Percentiles rank a stretch among this genome's conserved stretches.
phyloP scores from a whole-genome alignment of 2,329 filamentous ascomycete species.

The Pseudogymnoascus sp. region DNA sequence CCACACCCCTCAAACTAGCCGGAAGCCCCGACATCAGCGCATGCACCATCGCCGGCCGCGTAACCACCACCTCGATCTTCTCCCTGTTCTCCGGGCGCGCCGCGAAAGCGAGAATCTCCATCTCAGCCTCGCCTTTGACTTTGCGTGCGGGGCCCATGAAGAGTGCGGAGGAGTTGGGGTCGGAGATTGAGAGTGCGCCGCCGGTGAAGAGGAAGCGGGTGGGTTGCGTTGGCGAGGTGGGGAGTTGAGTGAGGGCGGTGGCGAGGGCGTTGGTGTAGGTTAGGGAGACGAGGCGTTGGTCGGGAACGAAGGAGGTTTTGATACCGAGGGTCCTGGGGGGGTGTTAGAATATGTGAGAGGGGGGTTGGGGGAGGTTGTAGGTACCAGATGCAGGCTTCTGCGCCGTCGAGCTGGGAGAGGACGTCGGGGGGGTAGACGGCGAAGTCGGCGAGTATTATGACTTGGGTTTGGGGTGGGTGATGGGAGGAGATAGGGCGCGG shows the following conservation, averaged over 20 bases:
- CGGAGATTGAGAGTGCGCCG: not conserved
- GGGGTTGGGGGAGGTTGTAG: not conserved
- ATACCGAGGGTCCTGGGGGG: slow-evolving; percentile 2
- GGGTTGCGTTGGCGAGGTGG: not conserved
- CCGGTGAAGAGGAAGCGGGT: not conserved
- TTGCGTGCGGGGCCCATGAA: not conserved
- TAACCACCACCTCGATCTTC: not conserved
- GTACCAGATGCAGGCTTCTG: slow-evolving; percentile 39
- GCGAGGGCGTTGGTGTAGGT: not conserved
- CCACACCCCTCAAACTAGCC: not conserved
- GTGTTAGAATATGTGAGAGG: not conserved
- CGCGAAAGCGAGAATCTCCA: not conserved
- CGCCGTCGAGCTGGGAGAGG: slow-evolving; percentile 32
- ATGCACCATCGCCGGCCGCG: not conserved
- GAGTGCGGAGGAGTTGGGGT: not conserved
- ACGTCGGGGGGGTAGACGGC: slow-evolving; percentile 38
- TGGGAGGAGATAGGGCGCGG: slow-evolving; percentile 35
- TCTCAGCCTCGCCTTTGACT: not conserved
- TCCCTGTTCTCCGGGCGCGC: not conserved
- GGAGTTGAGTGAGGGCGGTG: not conserved
- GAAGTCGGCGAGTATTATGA: slow-evolving; percentile 46
- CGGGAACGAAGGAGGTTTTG: not conserved
- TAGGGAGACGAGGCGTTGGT: not conserved
- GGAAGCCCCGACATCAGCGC: not conserved
- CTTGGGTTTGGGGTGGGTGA: slow-evolving; percentile 39